A percentile compares a stretch with the other conserved stretches of the same genome.
These are phyloP conservation scores for Raddia guianensis DNA, from an alignment of 176 grass and related monocot genomes.

Conservation along the genomic window DNA sequence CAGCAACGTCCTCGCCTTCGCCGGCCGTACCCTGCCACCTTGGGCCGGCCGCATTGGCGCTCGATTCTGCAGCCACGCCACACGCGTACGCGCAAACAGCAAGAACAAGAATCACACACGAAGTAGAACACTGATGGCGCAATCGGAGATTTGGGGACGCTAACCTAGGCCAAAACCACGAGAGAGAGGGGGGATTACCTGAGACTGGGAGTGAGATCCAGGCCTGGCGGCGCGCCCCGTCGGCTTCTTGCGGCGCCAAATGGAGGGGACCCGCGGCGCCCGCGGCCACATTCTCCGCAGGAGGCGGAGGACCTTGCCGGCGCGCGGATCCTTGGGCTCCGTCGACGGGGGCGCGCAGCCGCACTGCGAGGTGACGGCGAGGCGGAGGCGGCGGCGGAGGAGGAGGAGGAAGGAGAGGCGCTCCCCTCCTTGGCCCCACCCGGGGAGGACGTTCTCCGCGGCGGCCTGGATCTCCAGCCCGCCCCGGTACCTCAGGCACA, in stretches of 20 bases:
- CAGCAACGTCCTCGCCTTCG: not conserved
- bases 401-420: conserved; percentile 67
- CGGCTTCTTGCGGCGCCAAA: conserved; percentile 38
- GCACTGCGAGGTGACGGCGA: conserved; percentile 47
- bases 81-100: not conserved
- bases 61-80: not conserved
- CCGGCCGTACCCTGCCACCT: not conserved
- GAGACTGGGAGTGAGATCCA: not conserved
- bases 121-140: not conserved
- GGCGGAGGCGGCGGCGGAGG: conserved; percentile 52
- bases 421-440: conserved; percentile 64
- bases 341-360: not conserved
- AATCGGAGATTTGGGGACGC: no score
- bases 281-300: conserved; percentile 21
- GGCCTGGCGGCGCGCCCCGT: not conserved
- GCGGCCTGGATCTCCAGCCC: conserved; percentile 58
- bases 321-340: not conserved
- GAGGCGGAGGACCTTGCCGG: conserved; percentile 27
- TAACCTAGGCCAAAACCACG: not conserved
- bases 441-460: conserved; percentile 63
- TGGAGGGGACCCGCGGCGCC: not conserved
- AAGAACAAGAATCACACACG: not conserved
- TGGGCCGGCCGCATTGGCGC: not conserved
- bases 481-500: conserved; percentile 54
- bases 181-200: not conserved